A percentile compares a stretch with the other conserved stretches of the same genome.
These are phyloP conservation scores for Eucalyptus curtisii DNA, from an alignment of 345 rosid species.

Conservation along the genomic window DNA sequence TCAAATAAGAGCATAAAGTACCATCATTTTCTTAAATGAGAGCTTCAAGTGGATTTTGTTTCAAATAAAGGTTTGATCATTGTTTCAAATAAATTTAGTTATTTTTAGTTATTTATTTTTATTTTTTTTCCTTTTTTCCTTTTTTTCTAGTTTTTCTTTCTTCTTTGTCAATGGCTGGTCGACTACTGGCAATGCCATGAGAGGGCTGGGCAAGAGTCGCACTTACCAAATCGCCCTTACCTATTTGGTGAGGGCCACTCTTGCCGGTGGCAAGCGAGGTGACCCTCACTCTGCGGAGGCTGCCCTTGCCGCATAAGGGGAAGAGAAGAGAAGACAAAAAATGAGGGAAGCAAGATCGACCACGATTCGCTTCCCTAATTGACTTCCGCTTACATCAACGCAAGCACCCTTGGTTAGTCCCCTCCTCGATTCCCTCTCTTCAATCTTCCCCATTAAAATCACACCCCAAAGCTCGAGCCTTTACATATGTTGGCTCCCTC, in stretches of 20 bases:
- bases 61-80: too few relatives aligned
- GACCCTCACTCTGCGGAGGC: rapidly evolving
- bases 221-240: too few relatives aligned
- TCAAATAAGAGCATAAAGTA: too few relatives aligned
- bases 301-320: rapidly evolving
- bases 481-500: neutral
- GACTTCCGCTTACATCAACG: neutral
- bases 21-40: too few relatives aligned
- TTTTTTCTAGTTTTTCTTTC: too few relatives aligned
- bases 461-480: neutral
- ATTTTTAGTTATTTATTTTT: too few relatives aligned
- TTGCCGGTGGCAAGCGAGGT: rapidly evolving
- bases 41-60: too few relatives aligned
- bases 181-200: rapidly evolving
- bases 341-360: neutral
- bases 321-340: too few relatives aligned
- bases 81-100: too few relatives aligned
- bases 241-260: too few relatives aligned
- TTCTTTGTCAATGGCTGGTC: rapidly evolving
- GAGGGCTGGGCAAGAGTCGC: too few relatives aligned
- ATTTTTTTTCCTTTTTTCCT: too few relatives aligned
- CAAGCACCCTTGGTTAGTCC: neutral
- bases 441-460: neutral
- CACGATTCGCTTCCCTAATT: neutral
- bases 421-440: neutral